Percentiles rank a stretch among this genome's conserved stretches.
phyloP scores from a whole-genome alignment of 2,329 filamentous ascomycete species.

The Sporothrix euskadiensis region DNA sequence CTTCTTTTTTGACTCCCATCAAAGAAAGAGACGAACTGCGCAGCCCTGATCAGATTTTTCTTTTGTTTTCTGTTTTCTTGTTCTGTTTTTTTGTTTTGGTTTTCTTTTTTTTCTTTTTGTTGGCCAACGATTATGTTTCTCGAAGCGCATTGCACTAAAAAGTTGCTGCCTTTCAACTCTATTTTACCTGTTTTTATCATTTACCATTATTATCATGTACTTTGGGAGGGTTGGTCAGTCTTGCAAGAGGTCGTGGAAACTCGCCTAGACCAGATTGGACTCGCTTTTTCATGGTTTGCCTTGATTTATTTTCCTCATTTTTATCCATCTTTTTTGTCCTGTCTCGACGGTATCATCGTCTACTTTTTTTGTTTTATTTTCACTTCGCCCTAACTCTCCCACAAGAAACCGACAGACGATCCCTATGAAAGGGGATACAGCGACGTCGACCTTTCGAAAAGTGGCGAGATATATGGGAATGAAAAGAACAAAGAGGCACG shows the following conservation, averaged over 20 bases:
- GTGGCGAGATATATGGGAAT: background rate
- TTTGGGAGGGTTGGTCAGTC: conserved; percentile 27
- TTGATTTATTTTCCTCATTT: conserved; percentile 34
- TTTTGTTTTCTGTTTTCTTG: background rate
- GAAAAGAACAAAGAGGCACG: background rate
- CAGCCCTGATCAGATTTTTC: conserved; percentile 9
- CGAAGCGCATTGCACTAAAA: conserved; percentile 4
- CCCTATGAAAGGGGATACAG: conserved; percentile 30
- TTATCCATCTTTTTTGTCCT: conserved; percentile 25
- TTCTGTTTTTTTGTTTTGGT: conserved; percentile 11
- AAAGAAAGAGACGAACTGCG: background rate
- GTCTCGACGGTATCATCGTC: conserved; percentile 22
- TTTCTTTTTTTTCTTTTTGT: conserved; percentile 18
- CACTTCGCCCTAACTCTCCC: conserved; percentile 30
- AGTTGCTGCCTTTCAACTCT: background rate
- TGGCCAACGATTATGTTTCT: conserved; percentile 20
- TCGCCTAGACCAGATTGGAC: conserved; percentile 27
- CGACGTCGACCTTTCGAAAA: background rate
- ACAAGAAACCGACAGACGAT: background rate
- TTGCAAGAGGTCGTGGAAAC: conserved; percentile 30
- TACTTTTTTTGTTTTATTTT: background rate
- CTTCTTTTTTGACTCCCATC: background rate
- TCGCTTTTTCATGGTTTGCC: conserved; percentile 29
- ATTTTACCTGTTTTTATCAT: conserved; percentile 17
- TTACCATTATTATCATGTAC: conserved; percentile 31